A percentile compares a stretch with the other conserved stretches of the same genome.
Evolutionary conservation across 2,329 filamentous ascomycete species (phyloP).

Genomic region (Orbilia javanica): DNA sequence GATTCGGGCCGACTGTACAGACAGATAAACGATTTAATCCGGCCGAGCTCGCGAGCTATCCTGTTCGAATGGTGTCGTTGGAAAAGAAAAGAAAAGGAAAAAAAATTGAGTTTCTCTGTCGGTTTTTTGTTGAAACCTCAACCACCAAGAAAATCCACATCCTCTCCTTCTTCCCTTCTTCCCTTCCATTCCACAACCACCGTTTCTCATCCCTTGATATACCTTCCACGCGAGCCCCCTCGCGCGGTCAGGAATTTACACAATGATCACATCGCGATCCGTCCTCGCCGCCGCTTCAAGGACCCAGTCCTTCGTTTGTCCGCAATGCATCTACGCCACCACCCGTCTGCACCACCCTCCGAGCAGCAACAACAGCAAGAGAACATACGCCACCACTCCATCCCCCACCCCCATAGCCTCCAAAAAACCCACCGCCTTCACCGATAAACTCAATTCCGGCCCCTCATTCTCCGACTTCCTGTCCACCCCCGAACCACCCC

Average conservation of each 20-base stretch:
- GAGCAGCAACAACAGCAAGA: not conserved
- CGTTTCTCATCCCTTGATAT: not conserved
- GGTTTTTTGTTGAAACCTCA: no score
- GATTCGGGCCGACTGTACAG: conserved; percentile 6
- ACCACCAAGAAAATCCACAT: no score
- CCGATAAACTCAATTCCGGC: conserved; percentile 74
- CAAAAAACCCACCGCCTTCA: conserved; percentile 66
- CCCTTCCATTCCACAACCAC: not conserved
- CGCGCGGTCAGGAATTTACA: not conserved
- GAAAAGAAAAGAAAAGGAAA: no score
- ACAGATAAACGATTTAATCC: no score
- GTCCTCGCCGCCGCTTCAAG: conserved; percentile 34
- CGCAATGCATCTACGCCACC: conserved; percentile 49
- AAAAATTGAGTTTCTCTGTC: no score
- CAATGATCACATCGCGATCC: conserved; percentile 46
- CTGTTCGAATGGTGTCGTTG: conserved; percentile 21
- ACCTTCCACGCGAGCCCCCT: not conserved
- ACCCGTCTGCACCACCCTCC: conserved; percentile 15
- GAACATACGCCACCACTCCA: conserved; percentile 45
- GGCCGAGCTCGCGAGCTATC: not conserved
- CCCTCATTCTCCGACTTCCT: conserved; percentile 76
- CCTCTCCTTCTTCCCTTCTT: not conserved
- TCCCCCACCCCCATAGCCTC: conserved; percentile 19
- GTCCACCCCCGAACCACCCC: conserved; percentile 66
- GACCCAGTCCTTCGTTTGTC: conserved; percentile 48